These are phyloP conservation scores for Anaeromyces robustus DNA, from an alignment of 192 early-diverging fungal species.

Conservation along the genomic window DNA sequence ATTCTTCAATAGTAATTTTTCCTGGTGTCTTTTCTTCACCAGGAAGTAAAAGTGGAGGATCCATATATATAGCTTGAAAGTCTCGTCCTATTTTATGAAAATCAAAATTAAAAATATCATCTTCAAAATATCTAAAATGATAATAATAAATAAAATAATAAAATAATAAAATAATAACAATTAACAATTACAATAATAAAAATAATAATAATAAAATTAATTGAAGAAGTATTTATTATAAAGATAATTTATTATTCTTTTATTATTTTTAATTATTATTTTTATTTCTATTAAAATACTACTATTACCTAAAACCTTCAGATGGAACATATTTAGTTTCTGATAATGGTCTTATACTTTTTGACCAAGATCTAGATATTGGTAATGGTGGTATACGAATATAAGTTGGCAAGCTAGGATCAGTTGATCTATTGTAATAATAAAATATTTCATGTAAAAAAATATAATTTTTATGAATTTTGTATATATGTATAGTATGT, in stretches of 20 bases:
- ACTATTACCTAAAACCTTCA: conserved; percentile 5
- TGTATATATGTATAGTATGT: too few species aligned
- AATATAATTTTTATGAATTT: too few species aligned
- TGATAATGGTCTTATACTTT: conserved; percentile 39
- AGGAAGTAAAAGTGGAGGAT: conserved; percentile 66
- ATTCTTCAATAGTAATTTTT: conserved; percentile 47
- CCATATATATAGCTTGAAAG: conserved; percentile 79
- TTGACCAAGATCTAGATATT: conserved; percentile 76
- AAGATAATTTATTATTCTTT: conserved; percentile 1
- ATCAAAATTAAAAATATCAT: conserved; percentile 26
- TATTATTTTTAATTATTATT: too few species aligned
- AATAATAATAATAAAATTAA: too few species aligned
- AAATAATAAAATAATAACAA: neutral
- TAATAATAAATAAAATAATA: neutral
- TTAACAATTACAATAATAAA: neutral
- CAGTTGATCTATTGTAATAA: conserved; percentile 32
- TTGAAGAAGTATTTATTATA: too few species aligned
- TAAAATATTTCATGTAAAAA: neutral
- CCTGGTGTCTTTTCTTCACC: conserved; percentile 36
- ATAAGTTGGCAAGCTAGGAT: conserved; percentile 76
- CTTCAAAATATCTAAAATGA: conserved; percentile 18
- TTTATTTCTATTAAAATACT: too few species aligned
- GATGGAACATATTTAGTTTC: conserved; percentile 12
- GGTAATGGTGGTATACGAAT: conserved; percentile 71
- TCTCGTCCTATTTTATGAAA: conserved; percentile 40